These are phyloP conservation scores for Magnaporthiopsis rhizophila DNA, from an alignment of 2,329 filamentous ascomycete genomes.

Conservation along the genomic window DNA sequence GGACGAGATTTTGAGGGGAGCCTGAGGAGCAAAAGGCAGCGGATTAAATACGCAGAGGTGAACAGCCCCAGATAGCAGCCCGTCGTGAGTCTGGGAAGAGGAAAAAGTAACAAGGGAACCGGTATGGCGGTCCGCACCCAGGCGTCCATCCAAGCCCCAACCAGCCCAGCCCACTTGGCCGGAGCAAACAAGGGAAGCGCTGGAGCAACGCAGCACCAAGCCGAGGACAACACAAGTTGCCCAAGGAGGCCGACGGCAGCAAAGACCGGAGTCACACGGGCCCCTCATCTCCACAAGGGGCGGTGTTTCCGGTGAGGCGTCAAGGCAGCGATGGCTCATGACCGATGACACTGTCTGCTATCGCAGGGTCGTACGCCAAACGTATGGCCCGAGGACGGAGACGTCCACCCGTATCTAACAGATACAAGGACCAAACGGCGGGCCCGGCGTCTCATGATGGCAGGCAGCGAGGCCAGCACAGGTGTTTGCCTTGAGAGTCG, in stretches of 20 bases:
- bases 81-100: neutral
- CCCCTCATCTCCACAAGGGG: neutral
- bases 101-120: neutral
- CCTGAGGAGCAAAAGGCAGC: neutral
- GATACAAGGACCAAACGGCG: neutral
- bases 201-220: neutral
- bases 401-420: neutral
- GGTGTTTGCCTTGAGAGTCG: neutral
- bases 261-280: neutral
- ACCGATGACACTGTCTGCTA: neutral
- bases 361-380: neutral
- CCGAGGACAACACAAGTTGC: neutral
- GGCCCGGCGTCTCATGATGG: neutral
- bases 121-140: neutral
- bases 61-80: neutral
- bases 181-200: neutral
- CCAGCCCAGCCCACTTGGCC: neutral
- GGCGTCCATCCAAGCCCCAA: neutral
- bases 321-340: neutral
- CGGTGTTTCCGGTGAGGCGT: neutral
- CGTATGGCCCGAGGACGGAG: neutral
- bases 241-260: neutral
- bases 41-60: neutral
- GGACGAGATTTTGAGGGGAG: neutral
- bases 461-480: neutral